Evolutionary conservation across 208 protist genomes (phyloP), one percentile per base, ranked within the genome.

Genomic region (Porcisia deanei): DNA sequence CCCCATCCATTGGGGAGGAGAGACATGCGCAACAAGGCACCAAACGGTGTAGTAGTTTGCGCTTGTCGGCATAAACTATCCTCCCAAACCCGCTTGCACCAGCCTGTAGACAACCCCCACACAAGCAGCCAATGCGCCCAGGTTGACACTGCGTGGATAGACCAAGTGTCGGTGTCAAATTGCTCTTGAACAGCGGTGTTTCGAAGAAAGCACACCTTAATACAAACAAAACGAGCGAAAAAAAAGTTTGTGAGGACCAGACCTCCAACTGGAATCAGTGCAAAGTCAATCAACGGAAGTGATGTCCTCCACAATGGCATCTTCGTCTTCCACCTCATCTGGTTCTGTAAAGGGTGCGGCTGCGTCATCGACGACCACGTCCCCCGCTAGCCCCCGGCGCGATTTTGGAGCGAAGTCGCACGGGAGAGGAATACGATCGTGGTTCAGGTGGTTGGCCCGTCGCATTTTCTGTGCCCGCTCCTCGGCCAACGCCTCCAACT

Each of bases 221-320:
- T 43, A 25, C 64, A 10, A 9, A n/a, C 30, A 10, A 58, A 20
- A 43, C 3, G 41, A 25, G 47, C 47, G 47, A 67, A 47, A 30
- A 52, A 47, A 52, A 49, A 7, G 25, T 1, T 20, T 47, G 63
- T 67, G 41, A 67, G 30, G 63, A 37, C 22, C 63, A 5, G 30
- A 30, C 30, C 47, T 6, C 66, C 18, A 18, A 14, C 20, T 30
- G 20, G 1, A 43, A 47, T 18, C 68, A 45, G 4, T 22, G 14
- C 49, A 16, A 14, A 45, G 8, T 60, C 75, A 82, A 53, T 20
- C 20, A 49, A 78, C 8, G 71, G 59, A 43, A 2, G 87, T 88
- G 55, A 88, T 92, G 57, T 88, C 85, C 72, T 92, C 84, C 52
- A 89, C 73, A 41, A 90, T 88, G 41, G 57, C 39, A 60, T 86